A percentile compares a stretch with the other conserved stretches of the same genome.
Conservation (phyloP, 768 basidiomycete genomes). For the Leccinum disarticulatum region DNA sequence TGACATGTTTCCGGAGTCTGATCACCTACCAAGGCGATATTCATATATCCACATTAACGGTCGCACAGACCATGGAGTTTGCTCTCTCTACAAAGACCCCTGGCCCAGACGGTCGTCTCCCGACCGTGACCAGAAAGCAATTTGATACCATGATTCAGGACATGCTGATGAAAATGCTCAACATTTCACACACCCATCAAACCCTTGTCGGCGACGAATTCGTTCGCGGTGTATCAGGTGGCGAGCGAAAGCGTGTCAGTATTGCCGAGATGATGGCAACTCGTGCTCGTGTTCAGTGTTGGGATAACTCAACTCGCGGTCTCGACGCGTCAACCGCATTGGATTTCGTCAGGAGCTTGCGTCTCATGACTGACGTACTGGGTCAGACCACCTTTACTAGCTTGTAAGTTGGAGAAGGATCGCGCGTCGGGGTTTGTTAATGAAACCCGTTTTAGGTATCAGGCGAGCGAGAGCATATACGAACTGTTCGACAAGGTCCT, state of each 20-base stretch:
- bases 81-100: constrained; percentile 75
- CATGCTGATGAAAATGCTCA: constrained; percentile 73
- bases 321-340: constrained; percentile 86
- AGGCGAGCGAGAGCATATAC: constrained; percentile 80
- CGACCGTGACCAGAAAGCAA: constrained; percentile 58
- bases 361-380: constrained; percentile 82
- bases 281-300: constrained; percentile 75
- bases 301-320: constrained; percentile 83
- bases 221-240: constrained; percentile 78
- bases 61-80: constrained; percentile 73
- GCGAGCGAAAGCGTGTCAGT: constrained; percentile 77
- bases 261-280: constrained; percentile 89
- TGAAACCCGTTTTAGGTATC: constrained; percentile 45
- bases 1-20: not conserved
- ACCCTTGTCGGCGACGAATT: constrained; percentile 88
- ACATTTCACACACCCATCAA: constrained; percentile 73
- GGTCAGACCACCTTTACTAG: constrained; percentile 80
- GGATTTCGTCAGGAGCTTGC: constrained; percentile 77
- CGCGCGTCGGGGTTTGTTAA: not conserved
- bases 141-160: constrained; percentile 58
- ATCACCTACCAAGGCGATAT: constrained; percentile 55
- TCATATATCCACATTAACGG: constrained; percentile 81
- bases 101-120: constrained; percentile 70
- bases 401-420: constrained; percentile 42
- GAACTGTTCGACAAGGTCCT: constrained; percentile 85